Conservation (phyloP, 2,329 filamentous ascomycete genomes). For the Cercospora sp. region DNA sequence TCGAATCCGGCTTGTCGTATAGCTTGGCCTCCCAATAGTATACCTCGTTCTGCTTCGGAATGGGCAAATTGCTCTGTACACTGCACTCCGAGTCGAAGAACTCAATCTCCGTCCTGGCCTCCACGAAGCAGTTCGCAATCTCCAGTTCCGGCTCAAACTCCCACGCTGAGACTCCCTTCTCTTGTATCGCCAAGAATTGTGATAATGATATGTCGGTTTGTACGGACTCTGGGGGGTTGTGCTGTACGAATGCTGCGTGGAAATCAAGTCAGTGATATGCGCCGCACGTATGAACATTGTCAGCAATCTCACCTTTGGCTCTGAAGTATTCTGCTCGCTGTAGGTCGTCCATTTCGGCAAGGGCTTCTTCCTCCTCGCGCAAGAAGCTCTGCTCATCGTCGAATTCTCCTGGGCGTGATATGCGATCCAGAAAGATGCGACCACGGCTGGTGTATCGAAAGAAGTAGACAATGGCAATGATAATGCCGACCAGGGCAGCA, state of each 20-base stretch:
- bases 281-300: not conserved
- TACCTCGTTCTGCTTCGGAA: slow-evolving; percentile 98
- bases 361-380: slow-evolving; percentile 88
- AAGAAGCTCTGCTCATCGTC: slow-evolving; percentile 96
- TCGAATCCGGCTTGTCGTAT: slow-evolving; percentile 92
- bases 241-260: slow-evolving; percentile 79
- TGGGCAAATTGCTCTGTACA: slow-evolving; percentile 92
- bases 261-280: slow-evolving; percentile 29
- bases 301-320: slow-evolving; percentile 73
- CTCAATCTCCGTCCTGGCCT: slow-evolving; percentile 93
- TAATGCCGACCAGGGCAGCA: slow-evolving; percentile 76
- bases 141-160: slow-evolving; percentile 99
- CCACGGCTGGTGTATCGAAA: slow-evolving; percentile 87
- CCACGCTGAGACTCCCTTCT: slow-evolving; percentile 99
- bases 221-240: slow-evolving; percentile 90
- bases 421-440: slow-evolving; percentile 87
- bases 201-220: slow-evolving; percentile 97
- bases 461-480: slow-evolving; percentile 84
- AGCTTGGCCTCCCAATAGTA: slow-evolving; percentile 99
- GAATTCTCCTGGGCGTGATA: slow-evolving; percentile 91
- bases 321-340: slow-evolving; percentile 85
- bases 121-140: slow-evolving; percentile 98
- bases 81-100: slow-evolving; percentile 98
- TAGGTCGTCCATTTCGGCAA: slow-evolving; percentile 95
- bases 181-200: slow-evolving; percentile 96